Base-by-base conservation (phyloP, 2,329 filamentous ascomycete genomes). In the Xylaria multiplex region DNA sequence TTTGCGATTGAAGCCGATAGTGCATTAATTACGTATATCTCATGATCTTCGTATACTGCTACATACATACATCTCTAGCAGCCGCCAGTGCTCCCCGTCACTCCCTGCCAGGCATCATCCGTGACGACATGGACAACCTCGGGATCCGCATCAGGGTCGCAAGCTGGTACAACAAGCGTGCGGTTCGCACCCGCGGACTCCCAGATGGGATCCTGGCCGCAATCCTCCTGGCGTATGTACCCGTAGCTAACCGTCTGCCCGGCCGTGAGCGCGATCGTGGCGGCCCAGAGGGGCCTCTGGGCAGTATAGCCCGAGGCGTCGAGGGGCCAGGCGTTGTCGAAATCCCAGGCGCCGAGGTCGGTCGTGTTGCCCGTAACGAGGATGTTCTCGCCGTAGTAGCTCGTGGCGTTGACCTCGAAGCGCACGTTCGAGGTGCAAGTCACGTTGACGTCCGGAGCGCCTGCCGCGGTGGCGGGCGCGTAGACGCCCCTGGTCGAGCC, bases 371-470 rank as follows among this genome's bases (percentile, higher is more conserved):
- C 83, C 0, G 76, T 74, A 4, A 85, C 72, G 59, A 81, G 82
- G 27, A 85, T 67, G 32, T 82, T 84, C 73, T 85, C 82, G 8
- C 83, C 83, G 59, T 76, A 81, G 56, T 80, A 80, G 0, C 83
- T 85, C 0, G 77, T 78, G 1, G 80, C 82, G 65, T 82, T 82
- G 7, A 83, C 79, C 56, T 79, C 76, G 75, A 85, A 85, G 3
- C 77, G 77, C 6, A 85, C 78, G 11, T 77, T 78, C 32, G 77
- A 68, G 13, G 74, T 73, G 70, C 76, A 79, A 7, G 72, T 67
- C 32, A 59, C 70, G 27, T 72, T 77, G 35, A 77, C 67, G 64
- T 76, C 70, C n/a, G 78, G 77, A 14, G 78, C 78, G 9, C 78
- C 78, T 7, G 78, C 78, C 5, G 73, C 75, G 3, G 73, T 72